Base-by-base conservation (phyloP, 106 monocot species). In the Ottelia alismoides region DNA sequence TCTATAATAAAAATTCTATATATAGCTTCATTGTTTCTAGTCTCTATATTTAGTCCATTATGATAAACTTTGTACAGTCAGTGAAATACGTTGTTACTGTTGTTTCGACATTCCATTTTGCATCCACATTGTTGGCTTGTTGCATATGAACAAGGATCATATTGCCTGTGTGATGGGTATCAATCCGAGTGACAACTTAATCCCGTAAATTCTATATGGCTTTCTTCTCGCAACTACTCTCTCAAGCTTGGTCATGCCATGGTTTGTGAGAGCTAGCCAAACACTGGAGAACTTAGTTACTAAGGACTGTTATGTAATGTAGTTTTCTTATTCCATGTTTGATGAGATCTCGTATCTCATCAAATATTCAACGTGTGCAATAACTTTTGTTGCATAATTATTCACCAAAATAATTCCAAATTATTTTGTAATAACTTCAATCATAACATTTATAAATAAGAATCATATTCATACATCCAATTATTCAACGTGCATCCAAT, bases 161-260 rank as follows among this genome's bases (percentile, higher is more conserved):
- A 65, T n/a, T 19, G 35, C 62, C 48, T 51, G 32, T 50, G 16
- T 35, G 11, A 11, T 53, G 23, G 47, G 26, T 20, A 28, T 52
- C 1, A 57, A 68, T 64, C 66, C 61, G 35, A 56, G 57, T 50
- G 53, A 67, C 18, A 60, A 65, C 58, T 76, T 47, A 49, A 45
- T 89, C 52, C 65, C 72, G 53, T 78, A 72, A 67, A 47, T 74
- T 7, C 56, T 82, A 35, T 85, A 74, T 65, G n/a, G 58, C 29
- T 60, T 35, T 21, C 53, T 64, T 61, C 55, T 65, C 35, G 23
- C 67, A n/a, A 66, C 61, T 48, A 57, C 77, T 44, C 43, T 72
- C 51, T 61, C 62, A 57, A 31, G 48, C 44, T 18, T 98, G 30
- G 22, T 45, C 45, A 65, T 72, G 57, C 85, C 96, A 28, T 96